Evolutionary conservation across 2,329 filamentous ascomycete genomes (phyloP), one percentile per base, ranked within the genome.

Genomic region (Fusarium coffeatum): DNA sequence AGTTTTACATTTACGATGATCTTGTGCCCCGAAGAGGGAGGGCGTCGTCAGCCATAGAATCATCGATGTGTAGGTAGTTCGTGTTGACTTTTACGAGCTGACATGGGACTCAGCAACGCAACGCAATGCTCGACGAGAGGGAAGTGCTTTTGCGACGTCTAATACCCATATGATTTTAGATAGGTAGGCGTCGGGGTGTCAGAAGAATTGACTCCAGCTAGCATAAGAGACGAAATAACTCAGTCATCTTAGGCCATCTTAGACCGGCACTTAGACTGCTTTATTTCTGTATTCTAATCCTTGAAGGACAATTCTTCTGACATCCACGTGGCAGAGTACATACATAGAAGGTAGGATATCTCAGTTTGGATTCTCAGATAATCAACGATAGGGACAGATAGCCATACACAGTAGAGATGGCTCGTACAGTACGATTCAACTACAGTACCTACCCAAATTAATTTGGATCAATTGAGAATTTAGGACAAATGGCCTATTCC

Each of bases 1-100:
- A 42, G 62, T n/a, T 34, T 34, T 13, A 42, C 15, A 16, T n/a
- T 47, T 41, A 27, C 10, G 59, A 18, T 55, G 64, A 68, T 64
- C 55, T 25, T 60, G 23, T 42, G 12, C 22, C 27, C 28, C 10
- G 42, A 7, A 9, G n/a, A 25, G 34, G 34, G 11, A 16, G 15
- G 10, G 46, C 12, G 47, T 58, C 59, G 32, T 60, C 51, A 60
- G 45, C 46, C 40, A 42, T n/a, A 46, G 10, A 25, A 23, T 49
- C 51, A 20, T 30, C n/a, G n/a, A 42, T 23, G 8, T 28, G n/a
- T 8, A 49, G 23, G 34, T 37, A 37, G 34, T 42, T 47, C 12
- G 46, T 46, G 15, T 45, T 47, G 25, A 57, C 30, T 43, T 25
- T 49, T 37, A 34, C 25, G 20, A 51, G 23, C 48, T 41, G 48